Percentiles rank a stretch among this genome's conserved stretches.
phyloP scores from a whole-genome alignment of 2,329 filamentous ascomycete genomes.

The Raffaelea arxii region DNA sequence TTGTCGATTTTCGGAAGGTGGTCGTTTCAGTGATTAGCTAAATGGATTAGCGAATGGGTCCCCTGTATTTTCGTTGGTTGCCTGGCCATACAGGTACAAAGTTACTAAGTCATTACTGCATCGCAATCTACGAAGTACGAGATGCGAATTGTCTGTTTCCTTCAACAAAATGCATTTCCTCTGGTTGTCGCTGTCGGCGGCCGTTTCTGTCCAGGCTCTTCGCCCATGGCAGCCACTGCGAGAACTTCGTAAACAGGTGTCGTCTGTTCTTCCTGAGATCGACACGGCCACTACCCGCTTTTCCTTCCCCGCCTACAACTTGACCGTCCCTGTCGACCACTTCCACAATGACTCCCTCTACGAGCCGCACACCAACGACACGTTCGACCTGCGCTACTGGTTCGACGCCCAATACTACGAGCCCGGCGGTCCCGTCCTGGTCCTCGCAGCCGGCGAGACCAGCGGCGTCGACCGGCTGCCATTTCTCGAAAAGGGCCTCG shows the following conservation, averaged over 20 bases:
- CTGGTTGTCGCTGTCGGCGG: not conserved
- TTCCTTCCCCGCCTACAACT: constrained; percentile 28
- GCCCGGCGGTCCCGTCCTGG: constrained; percentile 69
- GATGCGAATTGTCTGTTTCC: too few species aligned
- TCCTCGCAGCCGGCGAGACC: constrained; percentile 66
- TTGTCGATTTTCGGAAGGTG: too few species aligned
- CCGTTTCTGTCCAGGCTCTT: constrained; percentile 1
- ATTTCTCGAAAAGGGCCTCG: constrained; percentile 69
- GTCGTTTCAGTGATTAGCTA: too few species aligned
- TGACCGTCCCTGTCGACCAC: constrained; percentile 58
- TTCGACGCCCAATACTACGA: constrained; percentile 70
- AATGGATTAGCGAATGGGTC: too few species aligned
- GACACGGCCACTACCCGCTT: not conserved
- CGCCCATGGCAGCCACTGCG: constrained; percentile 10
- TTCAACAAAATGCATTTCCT: too few species aligned
- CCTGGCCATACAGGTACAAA: too few species aligned
- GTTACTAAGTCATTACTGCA: too few species aligned
- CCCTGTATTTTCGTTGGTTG: too few species aligned
- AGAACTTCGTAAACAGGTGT: constrained; percentile 6
- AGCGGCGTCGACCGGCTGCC: constrained; percentile 51
- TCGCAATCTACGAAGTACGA: too few species aligned
- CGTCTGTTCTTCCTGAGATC: too few species aligned
- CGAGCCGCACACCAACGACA: constrained; percentile 61
- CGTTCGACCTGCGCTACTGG: constrained; percentile 70
- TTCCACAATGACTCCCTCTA: constrained; percentile 74